Base-by-base conservation (phyloP, 2,329 filamentous ascomycete species). In the Sordariomycetes sp. region DNA sequence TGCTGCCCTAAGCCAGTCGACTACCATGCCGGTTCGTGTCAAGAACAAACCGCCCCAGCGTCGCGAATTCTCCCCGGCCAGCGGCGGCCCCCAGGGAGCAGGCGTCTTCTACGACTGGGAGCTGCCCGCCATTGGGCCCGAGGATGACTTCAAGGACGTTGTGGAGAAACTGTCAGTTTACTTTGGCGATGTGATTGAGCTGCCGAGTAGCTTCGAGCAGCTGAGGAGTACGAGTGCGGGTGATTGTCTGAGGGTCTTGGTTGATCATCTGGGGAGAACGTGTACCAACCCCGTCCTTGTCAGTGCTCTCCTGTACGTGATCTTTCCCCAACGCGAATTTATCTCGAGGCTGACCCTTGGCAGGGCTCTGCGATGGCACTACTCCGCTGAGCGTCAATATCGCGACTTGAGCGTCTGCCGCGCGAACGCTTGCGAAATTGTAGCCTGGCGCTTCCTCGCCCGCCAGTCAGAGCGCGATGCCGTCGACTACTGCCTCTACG, bases 351-450 rank as follows among this genome's bases (percentile, higher is more conserved):
- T n/a, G n/a, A n/a, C n/a, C n/a, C n/a, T n/a, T n/a, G n/a, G n/a
- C 36, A 86, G 82, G 32, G 82, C 81, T 2, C 63, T 87, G 20
- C 83, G 82, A 50, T 85, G 80, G 66, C 82, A 88, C 49, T 90
- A 78, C 47, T 63, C 81, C 40, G 63, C 72, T 17, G 68, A 73
- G 10, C 62, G 68, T 21, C 79, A 82, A 41, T 65, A 82, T 38
- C 73, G 75, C 39, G 76, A 77, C 4, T 59, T 88, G 21, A 75
- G 77, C 37, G 72, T 82, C 37, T 73, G 81, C 11, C 70, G 83
- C 35, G 81, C 80, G 15, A 74, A 76, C 49, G 82, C 81, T 19
- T 88, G 83, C 49, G 84, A 90, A 59, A 82, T 86, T 40, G 81
- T 86, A 11, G 84, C 84, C 24, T 87, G 82, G 80, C 73, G 83